Evolutionary conservation across 2,329 filamentous ascomycete genomes (phyloP).

Genomic region (Stenocarpella maydis): DNA sequence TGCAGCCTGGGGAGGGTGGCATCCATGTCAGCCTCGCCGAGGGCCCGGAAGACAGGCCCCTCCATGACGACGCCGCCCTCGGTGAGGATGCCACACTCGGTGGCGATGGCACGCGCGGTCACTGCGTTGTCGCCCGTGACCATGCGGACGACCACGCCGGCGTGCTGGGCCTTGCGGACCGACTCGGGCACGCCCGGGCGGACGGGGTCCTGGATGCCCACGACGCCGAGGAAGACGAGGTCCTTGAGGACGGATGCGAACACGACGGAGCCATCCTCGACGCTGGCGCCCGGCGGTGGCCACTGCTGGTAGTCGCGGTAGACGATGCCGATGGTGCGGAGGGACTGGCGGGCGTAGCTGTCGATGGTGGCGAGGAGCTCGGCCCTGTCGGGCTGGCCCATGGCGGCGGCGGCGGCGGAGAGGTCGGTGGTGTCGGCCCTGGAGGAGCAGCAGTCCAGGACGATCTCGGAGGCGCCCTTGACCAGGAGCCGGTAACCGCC

Average conservation of each 20-base stretch:
- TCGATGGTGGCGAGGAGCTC: slow-evolving; percentile 63
- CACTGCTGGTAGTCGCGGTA: slow-evolving; percentile 77
- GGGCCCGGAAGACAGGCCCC: slow-evolving; percentile 66
- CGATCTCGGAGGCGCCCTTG: slow-evolving; percentile 66
- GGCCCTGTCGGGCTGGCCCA: slow-evolving; percentile 39
- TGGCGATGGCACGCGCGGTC: slow-evolving; percentile 72
- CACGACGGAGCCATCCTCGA: slow-evolving; percentile 68
- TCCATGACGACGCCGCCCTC: slow-evolving; percentile 71
- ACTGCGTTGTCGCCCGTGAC: slow-evolving; percentile 66
- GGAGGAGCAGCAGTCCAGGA: slow-evolving; percentile 55
- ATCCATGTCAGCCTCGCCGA: slow-evolving; percentile 61
- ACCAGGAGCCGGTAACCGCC: slow-evolving; percentile 57
- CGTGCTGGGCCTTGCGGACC: slow-evolving; percentile 67
- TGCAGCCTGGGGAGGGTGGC: slow-evolving; percentile 61
- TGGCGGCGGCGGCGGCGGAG: slow-evolving; percentile 2
- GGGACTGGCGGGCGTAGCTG: slow-evolving; percentile 62
- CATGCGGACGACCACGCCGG: slow-evolving; percentile 73
- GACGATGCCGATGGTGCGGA: slow-evolving; percentile 66
- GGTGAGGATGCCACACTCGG: slow-evolving; percentile 67
- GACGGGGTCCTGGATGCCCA: slow-evolving; percentile 75
- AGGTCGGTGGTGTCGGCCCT: slow-evolving; percentile 62
- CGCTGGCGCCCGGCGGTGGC: slow-evolving; percentile 69
- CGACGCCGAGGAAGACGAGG: slow-evolving; percentile 76
- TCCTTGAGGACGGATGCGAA: slow-evolving; percentile 65
- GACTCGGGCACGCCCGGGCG: slow-evolving; percentile 68